Percentiles rank a stretch among this genome's conserved stretches.
phyloP scores from a whole-genome alignment of 805 yeast species.

The Kodamaea jinghongensis region DNA sequence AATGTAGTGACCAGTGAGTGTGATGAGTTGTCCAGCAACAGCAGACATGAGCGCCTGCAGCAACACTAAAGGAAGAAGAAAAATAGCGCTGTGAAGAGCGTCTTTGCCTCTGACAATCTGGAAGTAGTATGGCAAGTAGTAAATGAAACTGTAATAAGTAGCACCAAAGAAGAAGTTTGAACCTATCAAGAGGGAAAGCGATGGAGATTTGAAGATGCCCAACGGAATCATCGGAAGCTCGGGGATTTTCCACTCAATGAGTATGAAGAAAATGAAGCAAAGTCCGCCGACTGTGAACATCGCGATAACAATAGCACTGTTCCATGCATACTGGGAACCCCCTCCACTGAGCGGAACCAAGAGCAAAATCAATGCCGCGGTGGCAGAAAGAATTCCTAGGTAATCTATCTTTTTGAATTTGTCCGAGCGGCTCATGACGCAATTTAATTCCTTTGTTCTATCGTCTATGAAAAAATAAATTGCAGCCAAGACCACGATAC shows the following conservation, averaged over 20 bases:
- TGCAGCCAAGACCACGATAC: conserved; percentile 27
- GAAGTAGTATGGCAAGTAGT: conserved; percentile 49
- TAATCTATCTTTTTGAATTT: conserved; percentile 51
- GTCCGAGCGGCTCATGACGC: conserved; percentile 27
- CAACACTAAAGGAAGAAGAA: conserved; percentile 45
- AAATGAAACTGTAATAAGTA: conserved; percentile 45
- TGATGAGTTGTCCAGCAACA: conserved; percentile 45
- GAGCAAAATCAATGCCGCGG: conserved; percentile 48
- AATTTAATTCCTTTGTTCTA: conserved; percentile 25
- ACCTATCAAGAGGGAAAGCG: conserved; percentile 29
- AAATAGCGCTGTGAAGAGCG: conserved; percentile 39
- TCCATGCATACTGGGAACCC: conserved; percentile 58
- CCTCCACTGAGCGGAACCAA: conserved; percentile 62
- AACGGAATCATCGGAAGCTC: conserved; percentile 56
- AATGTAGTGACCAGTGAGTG: conserved; percentile 42
- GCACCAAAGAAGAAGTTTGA: conserved; percentile 48
- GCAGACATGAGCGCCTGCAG: conserved; percentile 42
- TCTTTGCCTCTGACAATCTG: conserved; percentile 43
- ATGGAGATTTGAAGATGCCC: conserved; percentile 34
- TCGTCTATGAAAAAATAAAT: conserved; percentile 37
- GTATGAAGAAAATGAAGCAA: conserved; percentile 40
- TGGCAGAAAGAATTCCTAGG: conserved; percentile 47
- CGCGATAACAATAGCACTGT: conserved; percentile 35
- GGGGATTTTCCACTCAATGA: conserved; percentile 50
- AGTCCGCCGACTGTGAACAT: conserved; percentile 37